phyloP scores from a whole-genome alignment of 345 rosid species.

The Bretschneidera sinensis region DNA sequence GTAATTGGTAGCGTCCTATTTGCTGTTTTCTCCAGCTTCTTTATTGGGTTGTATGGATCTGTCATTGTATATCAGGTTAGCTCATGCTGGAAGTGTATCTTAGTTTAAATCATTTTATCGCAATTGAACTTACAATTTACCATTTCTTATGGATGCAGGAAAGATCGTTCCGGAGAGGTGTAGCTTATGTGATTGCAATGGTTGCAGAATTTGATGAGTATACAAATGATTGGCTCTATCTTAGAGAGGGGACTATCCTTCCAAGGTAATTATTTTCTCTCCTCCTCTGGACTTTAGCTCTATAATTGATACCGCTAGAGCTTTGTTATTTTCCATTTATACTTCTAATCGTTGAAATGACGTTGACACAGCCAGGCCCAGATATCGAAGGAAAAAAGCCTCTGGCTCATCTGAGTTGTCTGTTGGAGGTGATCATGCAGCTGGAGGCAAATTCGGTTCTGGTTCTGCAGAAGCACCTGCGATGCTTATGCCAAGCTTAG shows the following conservation, averaged over 20 bases:
- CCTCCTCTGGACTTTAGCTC: constrained; percentile 3
- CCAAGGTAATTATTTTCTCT: constrained; percentile 52
- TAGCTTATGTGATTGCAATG: constrained; percentile 83
- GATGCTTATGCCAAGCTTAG: constrained; percentile 68
- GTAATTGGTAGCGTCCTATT: constrained; percentile 59
- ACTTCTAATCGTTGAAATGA: constrained; percentile 19
- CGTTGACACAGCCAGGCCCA: constrained; percentile 57
- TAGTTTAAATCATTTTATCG: neutral
- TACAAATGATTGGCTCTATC: constrained; percentile 82
- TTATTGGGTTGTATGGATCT: constrained; percentile 69
- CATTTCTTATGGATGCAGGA: constrained; percentile 41
- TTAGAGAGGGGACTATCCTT: constrained; percentile 76
- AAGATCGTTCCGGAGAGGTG: constrained; percentile 67
- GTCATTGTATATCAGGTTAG: constrained; percentile 67
- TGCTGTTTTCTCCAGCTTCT: constrained; percentile 58
- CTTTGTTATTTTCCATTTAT: constrained; percentile 4
- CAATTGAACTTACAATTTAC: neutral
- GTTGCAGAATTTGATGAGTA: constrained; percentile 88
- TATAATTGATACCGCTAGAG: neutral
- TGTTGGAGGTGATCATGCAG: constrained; percentile 32
- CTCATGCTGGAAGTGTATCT: neutral
- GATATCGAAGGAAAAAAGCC: constrained; percentile 47
- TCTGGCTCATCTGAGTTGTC: constrained; percentile 47
- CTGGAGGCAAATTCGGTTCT: constrained; percentile 27
- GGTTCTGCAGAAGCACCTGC: constrained; percentile 51